Percentiles rank a stretch among this genome's conserved stretches.
Evolutionary conservation across 2,329 filamentous ascomycete species (phyloP).

Genomic region (Acephala macrosclerotiorum): DNA sequence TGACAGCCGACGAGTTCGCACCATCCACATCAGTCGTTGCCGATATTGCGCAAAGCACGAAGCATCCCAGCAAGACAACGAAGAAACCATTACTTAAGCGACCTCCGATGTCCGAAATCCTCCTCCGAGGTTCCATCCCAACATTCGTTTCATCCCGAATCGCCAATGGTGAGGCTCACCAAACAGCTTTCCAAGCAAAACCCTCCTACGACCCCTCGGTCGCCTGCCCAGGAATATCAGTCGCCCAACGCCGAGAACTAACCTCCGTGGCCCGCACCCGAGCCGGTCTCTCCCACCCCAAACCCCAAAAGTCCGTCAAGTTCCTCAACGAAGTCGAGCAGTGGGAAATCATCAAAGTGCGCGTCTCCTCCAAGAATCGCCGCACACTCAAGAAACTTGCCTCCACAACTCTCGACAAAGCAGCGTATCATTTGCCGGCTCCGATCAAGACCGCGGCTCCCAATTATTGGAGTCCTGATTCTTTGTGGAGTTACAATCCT

Average conservation of each 20-base stretch:
- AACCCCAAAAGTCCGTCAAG: not conserved
- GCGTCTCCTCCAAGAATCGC: not conserved
- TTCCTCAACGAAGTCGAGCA: constrained; percentile 3
- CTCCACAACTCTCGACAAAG: constrained; percentile 15
- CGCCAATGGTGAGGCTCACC: not conserved
- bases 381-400: constrained; percentile 6
- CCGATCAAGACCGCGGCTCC: not conserved
- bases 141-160: not conserved
- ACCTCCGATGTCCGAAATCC: constrained; percentile 22
- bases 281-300: not conserved
- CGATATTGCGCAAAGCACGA: constrained; percentile 4
- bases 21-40: constrained; percentile 9
- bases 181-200: constrained; percentile 9
- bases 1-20: not conserved
- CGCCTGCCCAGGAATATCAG: not conserved
- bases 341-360: constrained; percentile 1
- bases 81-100: constrained; percentile 25
- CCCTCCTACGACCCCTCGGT: not conserved
- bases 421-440: not conserved
- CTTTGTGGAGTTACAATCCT: constrained; percentile 14
- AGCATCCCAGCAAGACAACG: not conserved
- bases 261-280: not conserved
- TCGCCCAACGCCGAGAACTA: not conserved
- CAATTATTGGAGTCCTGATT: constrained; percentile 20
- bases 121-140: constrained; percentile 25